Percentiles rank a stretch among this genome's conserved stretches.
These are phyloP conservation scores for Didymella glomerata DNA, from an alignment of 2,329 filamentous ascomycete species.

Conservation along the genomic window DNA sequence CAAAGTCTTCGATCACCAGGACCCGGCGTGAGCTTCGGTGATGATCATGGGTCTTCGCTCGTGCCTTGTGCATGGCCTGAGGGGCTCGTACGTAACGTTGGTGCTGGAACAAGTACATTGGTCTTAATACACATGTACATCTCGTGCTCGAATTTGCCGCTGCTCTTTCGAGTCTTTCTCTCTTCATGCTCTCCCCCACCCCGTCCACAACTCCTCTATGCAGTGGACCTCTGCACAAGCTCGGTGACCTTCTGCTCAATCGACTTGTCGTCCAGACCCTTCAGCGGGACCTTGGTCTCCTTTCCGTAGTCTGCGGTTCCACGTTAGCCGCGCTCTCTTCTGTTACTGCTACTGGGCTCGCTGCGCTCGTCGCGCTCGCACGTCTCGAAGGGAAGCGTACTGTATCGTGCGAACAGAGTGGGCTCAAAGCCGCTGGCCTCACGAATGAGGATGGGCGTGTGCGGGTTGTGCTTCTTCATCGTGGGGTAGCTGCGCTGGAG, in stretches of 20 bases:
- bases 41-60: background rate
- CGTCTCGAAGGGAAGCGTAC: conserved; percentile 56
- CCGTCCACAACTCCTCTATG: conserved; percentile 22
- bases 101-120: conserved; percentile 26
- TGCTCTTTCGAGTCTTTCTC: conserved; percentile 15
- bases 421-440: conserved; percentile 87
- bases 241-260: conserved; percentile 73
- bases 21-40: background rate
- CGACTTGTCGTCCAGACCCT: conserved; percentile 73
- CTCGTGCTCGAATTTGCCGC: conserved; percentile 16
- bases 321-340: background rate
- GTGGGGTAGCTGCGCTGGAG: conserved; percentile 90
- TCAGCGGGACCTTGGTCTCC: conserved; percentile 71
- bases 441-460: conserved; percentile 91
- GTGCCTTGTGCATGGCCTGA: background rate
- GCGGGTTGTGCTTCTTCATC: conserved; percentile 99
- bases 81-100: background rate
- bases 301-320: conserved; percentile 67
- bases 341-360: background rate
- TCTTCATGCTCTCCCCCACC: background rate
- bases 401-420: conserved; percentile 90
- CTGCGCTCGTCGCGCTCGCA: conserved; percentile 2
- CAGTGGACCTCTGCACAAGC: conserved; percentile 61
- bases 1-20: background rate
- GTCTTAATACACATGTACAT: conserved; percentile 37